phyloP scores from a whole-genome alignment of 306 rosid species.

The Gynostemma pentaphyllum region DNA sequence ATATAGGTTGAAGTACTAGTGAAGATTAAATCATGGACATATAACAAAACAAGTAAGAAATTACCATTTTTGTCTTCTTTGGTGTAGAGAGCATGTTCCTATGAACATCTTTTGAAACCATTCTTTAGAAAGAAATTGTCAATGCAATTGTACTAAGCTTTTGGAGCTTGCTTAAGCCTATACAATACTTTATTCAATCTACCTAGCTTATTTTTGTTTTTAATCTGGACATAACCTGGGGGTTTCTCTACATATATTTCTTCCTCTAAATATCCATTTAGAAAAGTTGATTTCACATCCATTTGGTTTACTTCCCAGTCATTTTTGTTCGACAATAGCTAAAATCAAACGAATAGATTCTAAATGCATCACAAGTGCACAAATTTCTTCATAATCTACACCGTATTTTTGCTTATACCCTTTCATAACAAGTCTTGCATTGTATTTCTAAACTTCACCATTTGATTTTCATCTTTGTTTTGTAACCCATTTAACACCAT shows the following conservation, averaged over 20 bases:
- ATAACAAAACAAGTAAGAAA: too few species aligned
- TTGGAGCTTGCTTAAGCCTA: too few species aligned
- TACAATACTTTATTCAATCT: too few species aligned
- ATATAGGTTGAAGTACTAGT: too few species aligned
- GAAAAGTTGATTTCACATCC: too few species aligned
- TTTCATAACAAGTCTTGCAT: background rate
- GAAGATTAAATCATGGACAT: too few species aligned
- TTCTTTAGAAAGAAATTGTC: too few species aligned
- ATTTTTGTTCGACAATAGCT: background rate
- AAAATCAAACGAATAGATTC: background rate
- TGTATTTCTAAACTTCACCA: background rate
- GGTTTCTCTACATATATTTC: background rate
- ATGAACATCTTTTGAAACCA: too few species aligned
- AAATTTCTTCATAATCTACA: background rate
- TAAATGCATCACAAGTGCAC: background rate
- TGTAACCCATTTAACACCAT: background rate
- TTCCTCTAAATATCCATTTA: background rate
- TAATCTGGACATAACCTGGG: background rate
- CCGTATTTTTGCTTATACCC: background rate
- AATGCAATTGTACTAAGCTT: too few species aligned
- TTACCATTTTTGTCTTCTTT: too few species aligned
- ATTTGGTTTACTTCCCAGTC: background rate
- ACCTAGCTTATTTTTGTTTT: background rate
- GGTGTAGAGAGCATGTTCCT: too few species aligned
- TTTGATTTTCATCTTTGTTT: background rate